phyloP scores from a whole-genome alignment of 2,329 filamentous ascomycete species.

The Camillea tinctor region DNA sequence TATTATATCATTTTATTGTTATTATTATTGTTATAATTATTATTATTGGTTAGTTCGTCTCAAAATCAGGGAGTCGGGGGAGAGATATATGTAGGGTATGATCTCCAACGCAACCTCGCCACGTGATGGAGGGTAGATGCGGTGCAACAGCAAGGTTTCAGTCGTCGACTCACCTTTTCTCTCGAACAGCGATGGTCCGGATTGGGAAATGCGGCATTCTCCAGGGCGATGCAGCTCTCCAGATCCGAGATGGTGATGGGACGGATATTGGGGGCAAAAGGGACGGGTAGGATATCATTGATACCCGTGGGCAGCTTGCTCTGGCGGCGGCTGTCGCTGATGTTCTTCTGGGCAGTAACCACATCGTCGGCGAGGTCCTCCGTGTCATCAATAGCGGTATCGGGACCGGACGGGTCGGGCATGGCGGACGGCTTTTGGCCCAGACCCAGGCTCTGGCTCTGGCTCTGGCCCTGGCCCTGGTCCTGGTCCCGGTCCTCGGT shows the following conservation, averaged over 20 bases:
- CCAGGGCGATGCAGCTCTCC: conserved; percentile 56
- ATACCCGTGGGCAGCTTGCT: conserved; percentile 27
- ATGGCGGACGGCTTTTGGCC: neutral
- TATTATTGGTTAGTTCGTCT: too few species aligned
- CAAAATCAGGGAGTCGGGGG: neutral
- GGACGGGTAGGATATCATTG: conserved; percentile 51
- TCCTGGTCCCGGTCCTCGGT: too few species aligned
- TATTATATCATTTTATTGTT: too few species aligned
- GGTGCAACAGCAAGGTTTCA: neutral
- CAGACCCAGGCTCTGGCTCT: too few species aligned
- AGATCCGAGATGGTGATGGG: conserved; percentile 67
- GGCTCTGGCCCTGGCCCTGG: too few species aligned
- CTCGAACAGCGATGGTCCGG: conserved; percentile 48
- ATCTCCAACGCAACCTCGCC: neutral
- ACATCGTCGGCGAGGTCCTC: conserved; percentile 40
- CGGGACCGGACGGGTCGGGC: neutral
- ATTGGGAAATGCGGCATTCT: conserved; percentile 53
- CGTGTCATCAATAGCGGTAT: conserved; percentile 40
- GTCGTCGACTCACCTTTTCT: conserved; percentile 50
- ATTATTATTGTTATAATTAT: too few species aligned
- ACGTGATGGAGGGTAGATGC: neutral
- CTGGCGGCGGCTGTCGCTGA: conserved; percentile 38
- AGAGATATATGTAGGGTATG: too few species aligned
- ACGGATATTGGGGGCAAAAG: conserved; percentile 71
- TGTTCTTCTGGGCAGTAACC: conserved; percentile 38